Conservation (phyloP, 495 filamentous ascomycete species). For the Haplographium delicatum region DNA sequence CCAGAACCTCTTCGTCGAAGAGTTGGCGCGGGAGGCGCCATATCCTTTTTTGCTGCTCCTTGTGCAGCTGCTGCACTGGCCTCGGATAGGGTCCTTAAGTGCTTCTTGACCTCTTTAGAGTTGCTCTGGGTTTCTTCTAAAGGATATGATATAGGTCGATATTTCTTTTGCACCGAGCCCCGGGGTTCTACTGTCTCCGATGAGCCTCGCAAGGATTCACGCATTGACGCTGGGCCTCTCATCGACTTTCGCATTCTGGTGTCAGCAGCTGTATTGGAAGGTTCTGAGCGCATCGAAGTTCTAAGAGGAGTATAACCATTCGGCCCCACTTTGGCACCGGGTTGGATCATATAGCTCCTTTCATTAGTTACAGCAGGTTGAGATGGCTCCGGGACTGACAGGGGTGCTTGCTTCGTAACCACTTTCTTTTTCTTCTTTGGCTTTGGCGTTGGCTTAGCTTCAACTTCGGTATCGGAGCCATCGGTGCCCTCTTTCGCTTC, state of each 20-base stretch:
- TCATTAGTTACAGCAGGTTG: conserved; percentile 18
- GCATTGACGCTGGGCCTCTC: conserved; percentile 19
- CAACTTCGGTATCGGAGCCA: conserved; percentile 36
- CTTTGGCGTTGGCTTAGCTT: conserved; percentile 28
- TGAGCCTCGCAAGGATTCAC: conserved; percentile 19
- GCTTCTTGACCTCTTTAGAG: conserved; percentile 15
- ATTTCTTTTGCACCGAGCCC: conserved; percentile 18
- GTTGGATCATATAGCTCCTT: conserved; percentile 35
- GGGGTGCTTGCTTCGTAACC: conserved; percentile 3
- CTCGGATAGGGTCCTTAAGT: conserved; percentile 15
- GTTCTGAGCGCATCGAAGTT: conserved; percentile 34
- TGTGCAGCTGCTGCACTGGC: conserved; percentile 13
- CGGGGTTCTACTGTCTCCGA: conserved; percentile 6
- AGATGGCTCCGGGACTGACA: conserved; percentile 4
- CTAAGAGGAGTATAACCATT: conserved; percentile 31
- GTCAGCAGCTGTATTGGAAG: conserved; percentile 21
- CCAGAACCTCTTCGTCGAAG: conserved; percentile 23
- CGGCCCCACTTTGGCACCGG: conserved; percentile 34
- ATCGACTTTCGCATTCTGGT: conserved; percentile 34
- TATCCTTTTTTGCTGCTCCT: conserved; percentile 1
- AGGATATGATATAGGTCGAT: conserved; percentile 22
- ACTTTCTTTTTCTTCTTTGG: conserved; percentile 37
- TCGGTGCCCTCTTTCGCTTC: conserved; percentile 47
- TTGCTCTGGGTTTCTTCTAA: conserved; percentile 26
- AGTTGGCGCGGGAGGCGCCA: conserved; percentile 6